Percentiles rank a stretch among this genome's conserved stretches.
phyloP scores from a whole-genome alignment of 23 red algal genomes.

The Gracilaria domingensis region DNA sequence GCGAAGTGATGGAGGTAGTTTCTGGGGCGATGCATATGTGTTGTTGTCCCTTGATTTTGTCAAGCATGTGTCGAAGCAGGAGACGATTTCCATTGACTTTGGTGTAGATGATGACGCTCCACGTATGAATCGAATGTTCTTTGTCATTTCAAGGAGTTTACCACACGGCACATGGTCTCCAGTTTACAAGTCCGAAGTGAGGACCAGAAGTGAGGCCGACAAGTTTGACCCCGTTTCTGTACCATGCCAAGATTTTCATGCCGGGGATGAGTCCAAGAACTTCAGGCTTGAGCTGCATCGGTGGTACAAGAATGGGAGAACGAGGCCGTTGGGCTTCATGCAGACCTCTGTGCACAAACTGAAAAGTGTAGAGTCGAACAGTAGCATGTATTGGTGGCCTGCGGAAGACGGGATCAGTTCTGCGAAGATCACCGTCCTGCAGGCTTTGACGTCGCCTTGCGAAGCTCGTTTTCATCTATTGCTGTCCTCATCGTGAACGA shows the following conservation, averaged over 20 bases:
- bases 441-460: constrained; percentile 18
- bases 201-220: constrained; percentile 14
- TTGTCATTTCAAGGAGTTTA: constrained; percentile 34
- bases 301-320: constrained; percentile 63
- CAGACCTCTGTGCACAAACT: constrained; percentile 45
- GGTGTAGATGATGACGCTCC: constrained; percentile 23
- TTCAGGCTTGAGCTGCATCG: constrained; percentile 53
- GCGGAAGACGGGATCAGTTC: constrained; percentile 50
- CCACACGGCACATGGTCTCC: constrained; percentile 50
- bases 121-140: constrained; percentile 59
- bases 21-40: constrained; percentile 27
- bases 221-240: constrained; percentile 34
- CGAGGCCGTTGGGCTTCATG: constrained; percentile 44
- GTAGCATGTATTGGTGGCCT: constrained; percentile 62
- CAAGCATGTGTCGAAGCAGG: constrained; percentile 34
- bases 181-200: constrained; percentile 47
- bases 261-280: constrained; percentile 43
- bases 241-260: constrained; percentile 36
- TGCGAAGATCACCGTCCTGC: constrained; percentile 45
- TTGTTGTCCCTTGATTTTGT: constrained; percentile 38
- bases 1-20: neutral
- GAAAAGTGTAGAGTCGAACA: constrained; percentile 20
- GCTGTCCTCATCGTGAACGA: neutral
- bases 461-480: constrained; percentile 11
- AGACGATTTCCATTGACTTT: constrained; percentile 48